Evolutionary conservation across 495 filamentous ascomycete genomes (phyloP).

Genomic region (Podospora pseudoanserina): DNA sequence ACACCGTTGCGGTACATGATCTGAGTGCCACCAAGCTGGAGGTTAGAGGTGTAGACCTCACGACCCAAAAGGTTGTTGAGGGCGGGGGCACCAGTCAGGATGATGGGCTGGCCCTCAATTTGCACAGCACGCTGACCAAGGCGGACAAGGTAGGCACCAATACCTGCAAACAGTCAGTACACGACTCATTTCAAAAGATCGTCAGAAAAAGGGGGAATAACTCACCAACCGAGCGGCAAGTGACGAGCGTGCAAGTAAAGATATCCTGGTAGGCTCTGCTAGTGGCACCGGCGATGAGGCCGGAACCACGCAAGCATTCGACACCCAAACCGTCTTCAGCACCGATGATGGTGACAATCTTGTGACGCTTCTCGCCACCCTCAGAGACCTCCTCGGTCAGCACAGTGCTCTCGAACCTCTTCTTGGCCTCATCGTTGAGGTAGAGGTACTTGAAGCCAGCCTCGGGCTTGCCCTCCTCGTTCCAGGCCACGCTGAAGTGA

Average conservation of each 20-base stretch:
- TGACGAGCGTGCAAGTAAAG: slow-evolving; percentile 97
- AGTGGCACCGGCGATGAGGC: slow-evolving; percentile 96
- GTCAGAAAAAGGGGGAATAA: slow-evolving; percentile 14
- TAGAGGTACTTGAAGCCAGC: slow-evolving; percentile 98
- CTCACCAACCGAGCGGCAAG: slow-evolving; percentile 88
- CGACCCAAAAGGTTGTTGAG: slow-evolving; percentile 98
- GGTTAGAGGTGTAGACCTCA: slow-evolving; percentile 97
- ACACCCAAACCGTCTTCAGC: slow-evolving; percentile 95
- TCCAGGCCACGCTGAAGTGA: slow-evolving; percentile 95
- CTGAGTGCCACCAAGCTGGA: slow-evolving; percentile 97
- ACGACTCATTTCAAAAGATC: background rate
- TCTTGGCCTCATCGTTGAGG: slow-evolving; percentile 79
- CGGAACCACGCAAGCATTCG: slow-evolving; percentile 93
- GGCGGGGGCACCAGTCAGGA: slow-evolving; percentile 93
- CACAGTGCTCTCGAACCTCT: slow-evolving; percentile 83
- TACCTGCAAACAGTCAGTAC: slow-evolving; percentile 53
- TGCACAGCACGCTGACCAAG: slow-evolving; percentile 97
- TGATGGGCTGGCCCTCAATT: slow-evolving; percentile 98
- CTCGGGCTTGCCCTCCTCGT: slow-evolving; percentile 77
- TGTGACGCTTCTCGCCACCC: slow-evolving; percentile 85
- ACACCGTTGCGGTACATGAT: slow-evolving; percentile 99
- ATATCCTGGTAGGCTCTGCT: slow-evolving; percentile 97
- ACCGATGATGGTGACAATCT: slow-evolving; percentile 91
- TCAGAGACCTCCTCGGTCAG: slow-evolving; percentile 84
- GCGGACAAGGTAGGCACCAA: slow-evolving; percentile 96